Percentiles rank a stretch among this genome's conserved stretches.
Conservation (phyloP, 164 flowering plant genomes). For the Berberis thunbergii region DNA sequence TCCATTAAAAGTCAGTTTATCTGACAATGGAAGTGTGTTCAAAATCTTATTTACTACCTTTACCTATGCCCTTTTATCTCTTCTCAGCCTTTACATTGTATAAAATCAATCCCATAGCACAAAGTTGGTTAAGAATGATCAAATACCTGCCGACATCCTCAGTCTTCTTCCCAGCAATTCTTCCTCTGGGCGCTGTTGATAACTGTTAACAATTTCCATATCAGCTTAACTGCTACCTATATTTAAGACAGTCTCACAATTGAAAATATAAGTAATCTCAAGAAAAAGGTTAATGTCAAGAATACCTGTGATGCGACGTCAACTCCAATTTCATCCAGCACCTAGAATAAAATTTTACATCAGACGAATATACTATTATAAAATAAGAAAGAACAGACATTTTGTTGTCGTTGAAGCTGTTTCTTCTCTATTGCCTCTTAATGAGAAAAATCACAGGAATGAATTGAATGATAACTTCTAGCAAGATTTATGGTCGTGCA, state of each 20-base stretch:
- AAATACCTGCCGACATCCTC: conserved; percentile 65
- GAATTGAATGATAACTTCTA: too few species aligned
- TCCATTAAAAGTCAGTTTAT: too few species aligned
- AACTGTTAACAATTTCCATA: conserved; percentile 36
- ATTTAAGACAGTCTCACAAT: neutral
- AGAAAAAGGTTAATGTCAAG: neutral
- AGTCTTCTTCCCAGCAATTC: conserved; percentile 54
- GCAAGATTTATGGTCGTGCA: too few species aligned
- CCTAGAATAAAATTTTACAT: conserved; percentile 34
- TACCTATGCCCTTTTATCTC: too few species aligned
- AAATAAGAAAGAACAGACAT: neutral
- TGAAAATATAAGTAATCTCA: neutral
- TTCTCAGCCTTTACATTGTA: too few species aligned
- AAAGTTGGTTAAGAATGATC: neutral
- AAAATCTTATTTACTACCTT: too few species aligned
- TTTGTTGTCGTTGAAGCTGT: too few species aligned
- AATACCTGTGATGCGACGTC: conserved; percentile 95
- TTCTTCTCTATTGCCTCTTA: too few species aligned
- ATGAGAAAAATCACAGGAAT: too few species aligned
- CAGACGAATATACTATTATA: neutral
- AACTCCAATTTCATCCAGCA: conserved; percentile 93
- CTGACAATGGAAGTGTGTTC: too few species aligned
- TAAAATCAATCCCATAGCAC: too few species aligned
- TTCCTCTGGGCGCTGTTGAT: conserved; percentile 91
- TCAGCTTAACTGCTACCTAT: conserved; percentile 7